These are phyloP conservation scores for Truncatella angustata DNA, from an alignment of 2,329 filamentous ascomycete genomes.

Conservation along the genomic window DNA sequence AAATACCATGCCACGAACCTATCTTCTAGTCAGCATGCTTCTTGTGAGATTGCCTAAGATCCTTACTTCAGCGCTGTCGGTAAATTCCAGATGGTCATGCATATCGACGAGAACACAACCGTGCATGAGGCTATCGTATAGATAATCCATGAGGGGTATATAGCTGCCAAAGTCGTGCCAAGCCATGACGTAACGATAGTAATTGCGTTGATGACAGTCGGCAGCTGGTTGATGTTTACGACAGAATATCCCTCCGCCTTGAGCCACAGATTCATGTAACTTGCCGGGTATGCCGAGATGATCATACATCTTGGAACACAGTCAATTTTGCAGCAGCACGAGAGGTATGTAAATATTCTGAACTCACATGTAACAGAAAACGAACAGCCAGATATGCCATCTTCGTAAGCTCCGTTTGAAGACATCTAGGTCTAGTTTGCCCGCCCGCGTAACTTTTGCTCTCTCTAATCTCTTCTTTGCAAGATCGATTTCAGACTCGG, in stretches of 20 bases:
- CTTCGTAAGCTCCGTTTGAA: constrained; percentile 42
- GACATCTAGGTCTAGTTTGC: constrained; percentile 39
- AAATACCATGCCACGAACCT: constrained; percentile 42
- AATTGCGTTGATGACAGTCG: constrained; percentile 46
- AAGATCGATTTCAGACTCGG: constrained; percentile 31
- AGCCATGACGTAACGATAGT: constrained; percentile 46
- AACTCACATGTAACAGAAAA: constrained; percentile 47
- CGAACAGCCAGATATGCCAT: constrained; percentile 53
- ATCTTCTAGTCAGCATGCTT: constrained; percentile 3
- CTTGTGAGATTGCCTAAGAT: neutral
- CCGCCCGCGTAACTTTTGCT: constrained; percentile 32
- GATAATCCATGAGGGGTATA: constrained; percentile 48
- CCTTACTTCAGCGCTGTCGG: constrained; percentile 43
- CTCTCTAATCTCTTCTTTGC: constrained; percentile 31
- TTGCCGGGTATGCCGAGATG: constrained; percentile 40
- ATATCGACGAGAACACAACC: constrained; percentile 41
- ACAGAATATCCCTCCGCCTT: constrained; percentile 47
- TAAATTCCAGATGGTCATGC: constrained; percentile 49
- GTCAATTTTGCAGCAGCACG: too few species aligned
- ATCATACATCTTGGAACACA: constrained; percentile 37
- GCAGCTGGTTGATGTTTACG: constrained; percentile 47
- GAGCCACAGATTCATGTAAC: constrained; percentile 53
- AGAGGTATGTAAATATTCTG: too few species aligned
- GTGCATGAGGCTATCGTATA: constrained; percentile 39
- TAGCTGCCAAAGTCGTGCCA: constrained; percentile 47